Conservation (phyloP, 75 land plant species). For the Ceratopteris richardii region DNA sequence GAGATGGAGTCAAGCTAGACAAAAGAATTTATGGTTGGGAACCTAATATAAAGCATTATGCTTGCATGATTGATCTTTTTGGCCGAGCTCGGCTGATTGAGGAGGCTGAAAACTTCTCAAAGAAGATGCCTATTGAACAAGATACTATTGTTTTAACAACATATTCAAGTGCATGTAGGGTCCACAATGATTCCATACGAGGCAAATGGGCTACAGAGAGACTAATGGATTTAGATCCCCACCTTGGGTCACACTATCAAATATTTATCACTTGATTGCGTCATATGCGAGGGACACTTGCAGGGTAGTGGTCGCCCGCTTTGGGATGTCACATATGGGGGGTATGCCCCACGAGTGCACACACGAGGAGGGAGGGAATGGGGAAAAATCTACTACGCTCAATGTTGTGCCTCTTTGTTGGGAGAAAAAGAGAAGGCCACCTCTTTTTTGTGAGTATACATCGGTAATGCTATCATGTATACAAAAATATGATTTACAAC, state of each 20-base stretch:
- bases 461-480: no score
- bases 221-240: slow-evolving; percentile 31
- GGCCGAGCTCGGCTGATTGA: slow-evolving; percentile 52
- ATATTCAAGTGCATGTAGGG: slow-evolving; percentile 48
- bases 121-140: slow-evolving; percentile 56
- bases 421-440: no score
- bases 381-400: no score
- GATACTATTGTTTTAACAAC: slow-evolving; percentile 55
- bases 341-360: no score
- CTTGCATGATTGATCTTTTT: slow-evolving; percentile 57
- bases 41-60: slow-evolving; percentile 56
- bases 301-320: no score
- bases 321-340: no score
- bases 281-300: no score
- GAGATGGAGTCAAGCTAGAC: slow-evolving; percentile 1
- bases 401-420: no score
- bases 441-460: no score
- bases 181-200: slow-evolving; percentile 39
- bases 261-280: no score
- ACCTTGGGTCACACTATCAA: slow-evolving; percentile 29
- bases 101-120: slow-evolving; percentile 41
- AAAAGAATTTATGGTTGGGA: slow-evolving; percentile 22
- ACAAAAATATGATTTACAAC: no score
- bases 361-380: no score
- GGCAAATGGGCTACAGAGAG: slow-evolving; percentile 44